Conservation (phyloP, 208 protist genomes). For the Wallacemonas rigidus region DNA sequence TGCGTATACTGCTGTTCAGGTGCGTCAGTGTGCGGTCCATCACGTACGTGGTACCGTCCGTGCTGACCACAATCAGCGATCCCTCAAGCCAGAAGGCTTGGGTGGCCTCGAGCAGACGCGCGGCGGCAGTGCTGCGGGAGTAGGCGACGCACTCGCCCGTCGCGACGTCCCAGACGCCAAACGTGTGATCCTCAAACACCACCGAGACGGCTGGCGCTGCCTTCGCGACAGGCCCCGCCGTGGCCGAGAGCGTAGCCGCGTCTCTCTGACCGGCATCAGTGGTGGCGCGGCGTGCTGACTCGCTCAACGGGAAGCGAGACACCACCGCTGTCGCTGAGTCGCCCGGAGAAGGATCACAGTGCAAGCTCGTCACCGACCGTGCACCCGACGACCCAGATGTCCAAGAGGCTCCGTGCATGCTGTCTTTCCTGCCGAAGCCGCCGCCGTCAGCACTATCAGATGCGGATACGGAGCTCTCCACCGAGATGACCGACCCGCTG, state of each 20-base stretch:
- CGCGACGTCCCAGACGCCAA: slow-evolving; percentile 65
- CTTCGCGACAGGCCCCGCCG: neutral
- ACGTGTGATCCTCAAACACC: slow-evolving; percentile 42
- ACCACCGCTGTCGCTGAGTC: neutral
- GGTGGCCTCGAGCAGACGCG: slow-evolving; percentile 22
- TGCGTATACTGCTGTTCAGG: slow-evolving; percentile 67
- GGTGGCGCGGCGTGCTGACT: neutral
- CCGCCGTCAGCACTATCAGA: neutral
- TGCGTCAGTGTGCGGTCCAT: slow-evolving; percentile 49
- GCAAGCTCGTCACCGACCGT: neutral
- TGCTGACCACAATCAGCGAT: slow-evolving; percentile 55
- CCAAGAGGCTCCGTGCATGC: neutral
- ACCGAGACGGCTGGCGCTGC: slow-evolving; percentile 20
- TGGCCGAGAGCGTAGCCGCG: neutral
- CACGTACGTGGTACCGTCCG: slow-evolving; percentile 55
- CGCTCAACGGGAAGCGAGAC: neutral
- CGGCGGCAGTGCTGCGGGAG: slow-evolving; percentile 29
- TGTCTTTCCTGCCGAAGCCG: neutral
- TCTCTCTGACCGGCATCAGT: neutral
- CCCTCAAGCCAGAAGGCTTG: slow-evolving; percentile 42
- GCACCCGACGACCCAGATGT: neutral
- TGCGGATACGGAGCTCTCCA: slow-evolving; percentile 19
- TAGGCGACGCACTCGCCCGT: slow-evolving; percentile 52
- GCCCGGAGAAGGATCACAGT: no score
- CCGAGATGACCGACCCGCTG: slow-evolving; percentile 29